A percentile compares a stretch with the other conserved stretches of the same genome.
phyloP scores from a whole-genome alignment of 768 basidiomycete species.

The Mycena metata region DNA sequence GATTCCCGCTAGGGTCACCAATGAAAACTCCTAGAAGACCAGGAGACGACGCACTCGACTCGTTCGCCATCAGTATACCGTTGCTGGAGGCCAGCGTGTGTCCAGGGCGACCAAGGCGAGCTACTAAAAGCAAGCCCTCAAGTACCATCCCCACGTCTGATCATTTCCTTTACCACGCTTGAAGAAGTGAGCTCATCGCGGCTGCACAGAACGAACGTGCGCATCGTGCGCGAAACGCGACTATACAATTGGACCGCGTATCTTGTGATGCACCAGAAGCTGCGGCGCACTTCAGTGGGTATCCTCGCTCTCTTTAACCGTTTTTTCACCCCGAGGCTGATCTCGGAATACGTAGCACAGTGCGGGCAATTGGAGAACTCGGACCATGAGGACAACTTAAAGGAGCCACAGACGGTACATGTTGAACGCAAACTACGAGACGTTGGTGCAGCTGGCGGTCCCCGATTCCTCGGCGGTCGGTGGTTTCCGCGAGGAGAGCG shows the following conservation, averaged over 20 bases:
- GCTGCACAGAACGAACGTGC: conserved; percentile 9
- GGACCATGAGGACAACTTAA: no score
- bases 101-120: background rate
- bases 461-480: background rate
- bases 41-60: background rate
- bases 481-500: conserved; percentile 14
- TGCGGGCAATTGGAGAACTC: no score
- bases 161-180: no score
- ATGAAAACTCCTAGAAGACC: background rate
- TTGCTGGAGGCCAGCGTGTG: conserved; percentile 16
- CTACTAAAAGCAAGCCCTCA: background rate
- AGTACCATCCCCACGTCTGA: conserved; percentile 7
- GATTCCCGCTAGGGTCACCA: conserved; percentile 1
- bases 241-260: background rate
- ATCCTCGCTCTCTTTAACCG: background rate
- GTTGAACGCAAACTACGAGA: conserved; percentile 12
- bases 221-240: conserved; percentile 23
- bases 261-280: background rate
- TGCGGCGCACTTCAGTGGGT: background rate
- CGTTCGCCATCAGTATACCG: conserved; percentile 4
- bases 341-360: no score
- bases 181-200: background rate
- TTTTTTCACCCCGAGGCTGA: no score
- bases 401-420: background rate
- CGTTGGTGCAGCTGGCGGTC: conserved; percentile 5